Conservation (phyloP, 495 filamentous ascomycete species). For the Podospora australis region DNA sequence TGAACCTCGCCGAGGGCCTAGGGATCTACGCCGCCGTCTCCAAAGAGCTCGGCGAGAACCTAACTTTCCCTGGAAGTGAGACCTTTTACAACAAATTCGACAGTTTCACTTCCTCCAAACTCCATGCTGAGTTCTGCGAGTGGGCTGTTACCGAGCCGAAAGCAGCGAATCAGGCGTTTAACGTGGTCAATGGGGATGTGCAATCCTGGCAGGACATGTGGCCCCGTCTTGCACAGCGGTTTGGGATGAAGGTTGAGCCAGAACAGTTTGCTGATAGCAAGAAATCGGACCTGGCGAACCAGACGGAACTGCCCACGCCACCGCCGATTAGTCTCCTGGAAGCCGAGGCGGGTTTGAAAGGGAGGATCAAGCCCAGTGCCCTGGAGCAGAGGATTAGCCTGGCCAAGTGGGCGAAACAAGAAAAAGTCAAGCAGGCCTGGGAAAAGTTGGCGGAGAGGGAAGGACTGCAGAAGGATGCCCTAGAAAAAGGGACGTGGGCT, state of each 20-base stretch:
- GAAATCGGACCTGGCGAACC: constrained; percentile 11
- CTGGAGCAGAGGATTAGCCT: constrained; percentile 45
- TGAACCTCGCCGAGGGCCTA: constrained; percentile 47
- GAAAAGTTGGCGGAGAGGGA: constrained; percentile 38
- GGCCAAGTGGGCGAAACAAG: constrained; percentile 42
- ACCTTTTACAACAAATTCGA: constrained; percentile 46
- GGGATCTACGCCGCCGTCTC: constrained; percentile 46
- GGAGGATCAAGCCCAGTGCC: constrained; percentile 22
- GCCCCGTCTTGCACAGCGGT: constrained; percentile 44
- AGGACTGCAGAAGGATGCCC: constrained; percentile 39
- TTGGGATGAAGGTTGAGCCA: constrained; percentile 37
- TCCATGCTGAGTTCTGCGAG: constrained; percentile 48
- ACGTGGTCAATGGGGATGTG: constrained; percentile 49
- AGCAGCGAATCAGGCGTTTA: constrained; percentile 48
- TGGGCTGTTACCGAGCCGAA: constrained; percentile 43
- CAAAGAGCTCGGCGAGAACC: constrained; percentile 40
- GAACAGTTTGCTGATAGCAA: constrained; percentile 34
- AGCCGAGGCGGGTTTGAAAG: constrained; percentile 32
- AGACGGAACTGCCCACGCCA: constrained; percentile 21
- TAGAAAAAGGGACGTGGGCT: constrained; percentile 52
- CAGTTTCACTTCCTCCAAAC: constrained; percentile 42
- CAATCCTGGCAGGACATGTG: constrained; percentile 51
- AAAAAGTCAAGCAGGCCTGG: constrained; percentile 48
- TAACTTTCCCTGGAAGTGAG: constrained; percentile 44
- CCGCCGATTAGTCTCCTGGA: constrained; percentile 41